Conservation (phyloP, 1,284 basidiomycete genomes). For the Trichosporon sp. region DNA sequence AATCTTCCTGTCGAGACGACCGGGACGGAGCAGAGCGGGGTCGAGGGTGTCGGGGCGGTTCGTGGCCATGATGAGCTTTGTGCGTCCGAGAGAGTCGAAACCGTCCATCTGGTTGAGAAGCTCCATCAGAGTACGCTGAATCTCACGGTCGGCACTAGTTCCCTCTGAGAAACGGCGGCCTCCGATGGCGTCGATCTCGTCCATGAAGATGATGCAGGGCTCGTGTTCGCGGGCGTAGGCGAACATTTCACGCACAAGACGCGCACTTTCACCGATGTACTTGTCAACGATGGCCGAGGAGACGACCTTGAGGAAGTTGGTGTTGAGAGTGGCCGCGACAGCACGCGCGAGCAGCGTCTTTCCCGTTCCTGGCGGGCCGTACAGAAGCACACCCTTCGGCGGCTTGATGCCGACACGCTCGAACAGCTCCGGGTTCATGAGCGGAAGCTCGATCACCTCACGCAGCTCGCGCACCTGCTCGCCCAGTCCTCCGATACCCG, state of each 20-base stretch:
- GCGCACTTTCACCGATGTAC: slow-evolving; percentile 96
- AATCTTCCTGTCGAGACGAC: slow-evolving; percentile 94
- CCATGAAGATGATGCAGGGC: slow-evolving; percentile 64
- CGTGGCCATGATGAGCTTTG: slow-evolving; percentile 98
- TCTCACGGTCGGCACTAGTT: slow-evolving; percentile 96
- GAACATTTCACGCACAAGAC: slow-evolving; percentile 96
- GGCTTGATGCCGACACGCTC: slow-evolving; percentile 92
- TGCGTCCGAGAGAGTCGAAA: slow-evolving; percentile 91
- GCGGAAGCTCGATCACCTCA: slow-evolving; percentile 94
- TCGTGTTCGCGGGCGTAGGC: slow-evolving; percentile 95
- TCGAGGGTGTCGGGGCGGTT: slow-evolving; percentile 96
- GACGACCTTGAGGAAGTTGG: slow-evolving; percentile 97
- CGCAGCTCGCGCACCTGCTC: slow-evolving; percentile 96
- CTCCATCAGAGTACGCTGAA: slow-evolving; percentile 99
- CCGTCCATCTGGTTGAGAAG: slow-evolving; percentile 99
- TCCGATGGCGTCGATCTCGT: slow-evolving; percentile 97
- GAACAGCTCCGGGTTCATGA: slow-evolving; percentile 94
- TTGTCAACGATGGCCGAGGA: slow-evolving; percentile 99
- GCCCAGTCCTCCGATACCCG: slow-evolving; percentile 90
- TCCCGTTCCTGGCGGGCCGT: slow-evolving; percentile 90
- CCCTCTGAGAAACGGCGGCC: slow-evolving; percentile 96
- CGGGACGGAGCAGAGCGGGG: slow-evolving; percentile 91
- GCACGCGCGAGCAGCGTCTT: slow-evolving; percentile 94
- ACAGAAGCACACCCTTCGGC: slow-evolving; percentile 94
- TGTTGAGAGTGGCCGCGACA: slow-evolving; percentile 89